These are phyloP conservation scores for Fusarium graminum DNA, from an alignment of 2,329 filamentous ascomycete species.

Conservation along the genomic window DNA sequence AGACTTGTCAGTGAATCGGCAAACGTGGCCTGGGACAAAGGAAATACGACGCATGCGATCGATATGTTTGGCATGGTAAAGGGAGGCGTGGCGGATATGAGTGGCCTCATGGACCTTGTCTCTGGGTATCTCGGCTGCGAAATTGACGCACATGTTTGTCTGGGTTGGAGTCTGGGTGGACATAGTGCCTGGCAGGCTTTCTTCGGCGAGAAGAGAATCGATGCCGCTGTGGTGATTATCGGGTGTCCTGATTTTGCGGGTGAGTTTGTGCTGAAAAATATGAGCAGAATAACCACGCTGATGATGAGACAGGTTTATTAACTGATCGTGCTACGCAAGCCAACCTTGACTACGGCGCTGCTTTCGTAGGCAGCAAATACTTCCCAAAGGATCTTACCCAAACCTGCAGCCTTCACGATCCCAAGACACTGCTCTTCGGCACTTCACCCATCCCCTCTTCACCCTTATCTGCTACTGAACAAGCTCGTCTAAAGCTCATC, in stretches of 20 bases:
- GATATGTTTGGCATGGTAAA: constrained; percentile 90
- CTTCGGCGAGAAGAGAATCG: constrained; percentile 81
- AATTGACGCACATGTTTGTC: constrained; percentile 75
- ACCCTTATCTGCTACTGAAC: constrained; percentile 54
- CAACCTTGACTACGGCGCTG: constrained; percentile 64
- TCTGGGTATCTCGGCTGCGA: constrained; percentile 73
- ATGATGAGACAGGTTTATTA: constrained; percentile 69
- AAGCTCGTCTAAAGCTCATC: constrained; percentile 59
- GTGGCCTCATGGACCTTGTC: constrained; percentile 80
- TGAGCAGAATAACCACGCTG: not conserved
- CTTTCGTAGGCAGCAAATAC: constrained; percentile 81
- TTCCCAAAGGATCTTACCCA: constrained; percentile 79
- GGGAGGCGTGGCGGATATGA: constrained; percentile 80
- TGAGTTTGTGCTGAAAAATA: constrained; percentile 50
- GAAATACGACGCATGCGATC: constrained; percentile 84
- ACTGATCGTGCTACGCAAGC: constrained; percentile 80
- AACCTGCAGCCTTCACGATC: constrained; percentile 76
- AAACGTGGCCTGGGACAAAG: constrained; percentile 83
- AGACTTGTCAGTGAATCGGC: constrained; percentile 74
- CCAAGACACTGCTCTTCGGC: constrained; percentile 79
- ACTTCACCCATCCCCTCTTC: constrained; percentile 55
- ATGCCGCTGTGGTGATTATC: constrained; percentile 82
- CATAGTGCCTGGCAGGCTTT: constrained; percentile 89
- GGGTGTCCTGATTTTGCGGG: constrained; percentile 90
- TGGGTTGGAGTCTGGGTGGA: constrained; percentile 88